These are phyloP conservation scores for Aspergillus clavatus DNA, from an alignment of 2,329 filamentous ascomycete genomes.

Conservation along the genomic window DNA sequence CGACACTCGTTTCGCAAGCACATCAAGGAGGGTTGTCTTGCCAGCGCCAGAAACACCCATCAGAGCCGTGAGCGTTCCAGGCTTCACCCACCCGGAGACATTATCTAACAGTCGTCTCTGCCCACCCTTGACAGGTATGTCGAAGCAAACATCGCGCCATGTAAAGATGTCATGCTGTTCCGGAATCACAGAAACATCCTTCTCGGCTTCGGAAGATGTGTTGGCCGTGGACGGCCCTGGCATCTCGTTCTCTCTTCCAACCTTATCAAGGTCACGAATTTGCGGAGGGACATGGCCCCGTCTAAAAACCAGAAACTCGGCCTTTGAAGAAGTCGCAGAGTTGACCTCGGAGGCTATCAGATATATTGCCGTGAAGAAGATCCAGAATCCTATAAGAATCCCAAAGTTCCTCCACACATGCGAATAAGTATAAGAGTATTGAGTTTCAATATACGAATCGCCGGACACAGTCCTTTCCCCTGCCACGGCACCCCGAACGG, in stretches of 20 bases:
- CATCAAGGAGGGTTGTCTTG: constrained; percentile 59
- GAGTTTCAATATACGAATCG: constrained; percentile 54
- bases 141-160: constrained; percentile 55
- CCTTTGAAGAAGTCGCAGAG: constrained; percentile 57
- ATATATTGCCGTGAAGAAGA: constrained; percentile 62
- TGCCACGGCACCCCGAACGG: constrained; percentile 50
- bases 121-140: constrained; percentile 49
- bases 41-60: constrained; percentile 62
- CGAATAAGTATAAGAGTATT: constrained; percentile 53
- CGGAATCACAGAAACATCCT: constrained; percentile 23
- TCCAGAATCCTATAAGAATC: constrained; percentile 60
- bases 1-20: constrained; percentile 53
- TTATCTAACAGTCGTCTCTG: constrained; percentile 50
- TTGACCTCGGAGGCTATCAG: constrained; percentile 62
- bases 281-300: constrained; percentile 48
- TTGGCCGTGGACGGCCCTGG: constrained; percentile 13
- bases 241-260: constrained; percentile 14
- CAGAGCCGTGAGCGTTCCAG: constrained; percentile 51
- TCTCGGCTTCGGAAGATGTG: constrained; percentile 10
- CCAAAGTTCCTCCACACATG: constrained; percentile 66
- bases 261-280: constrained; percentile 23
- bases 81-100: constrained; percentile 53
- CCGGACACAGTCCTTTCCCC: constrained; percentile 55
- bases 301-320: constrained; percentile 65
- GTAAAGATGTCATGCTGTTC: constrained; percentile 41